Evolutionary conservation across 192 early-diverging fungal genomes (phyloP).

Genomic region (Linnemannia elongata): DNA sequence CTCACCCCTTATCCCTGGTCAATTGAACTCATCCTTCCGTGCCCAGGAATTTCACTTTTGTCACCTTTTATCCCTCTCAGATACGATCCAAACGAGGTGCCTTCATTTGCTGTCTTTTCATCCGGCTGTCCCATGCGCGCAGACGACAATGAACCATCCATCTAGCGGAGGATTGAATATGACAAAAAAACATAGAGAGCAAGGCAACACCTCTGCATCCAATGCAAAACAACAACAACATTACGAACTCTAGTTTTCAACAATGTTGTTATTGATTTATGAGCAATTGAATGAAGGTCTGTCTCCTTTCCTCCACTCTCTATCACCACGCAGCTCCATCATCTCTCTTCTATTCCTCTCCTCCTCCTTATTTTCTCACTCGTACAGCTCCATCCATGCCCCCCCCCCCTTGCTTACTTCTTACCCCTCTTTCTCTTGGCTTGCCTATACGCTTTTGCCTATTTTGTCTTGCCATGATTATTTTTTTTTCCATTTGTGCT

Average conservation of each 20-base stretch:
- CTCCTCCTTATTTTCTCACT: too few relatives aligned
- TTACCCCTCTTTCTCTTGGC: not conserved
- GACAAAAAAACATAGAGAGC: not conserved
- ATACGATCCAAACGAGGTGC: not conserved
- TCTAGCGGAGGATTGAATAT: not conserved
- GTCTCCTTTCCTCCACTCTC: not conserved
- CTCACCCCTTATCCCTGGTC: too few relatives aligned
- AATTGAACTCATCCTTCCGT: not conserved
- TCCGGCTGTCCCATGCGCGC: not conserved
- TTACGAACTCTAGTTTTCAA: too few relatives aligned
- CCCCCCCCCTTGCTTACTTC: not conserved
- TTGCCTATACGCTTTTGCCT: not conserved
- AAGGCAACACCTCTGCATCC: not conserved
- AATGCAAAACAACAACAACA: not conserved
- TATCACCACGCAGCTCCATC: not conserved
- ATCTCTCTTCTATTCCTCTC: not conserved
- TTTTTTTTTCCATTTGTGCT: too few relatives aligned
- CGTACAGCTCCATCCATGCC: not conserved
- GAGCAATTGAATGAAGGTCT: not conserved
- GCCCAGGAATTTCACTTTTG: constrained; percentile 3
- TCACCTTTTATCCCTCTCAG: not conserved
- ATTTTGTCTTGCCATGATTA: too few relatives aligned
- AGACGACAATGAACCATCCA: not conserved
- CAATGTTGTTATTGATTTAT: not conserved
- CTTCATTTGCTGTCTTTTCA: not conserved